phyloP scores from a whole-genome alignment of 768 basidiomycete species.

The Suillus variegatus region DNA sequence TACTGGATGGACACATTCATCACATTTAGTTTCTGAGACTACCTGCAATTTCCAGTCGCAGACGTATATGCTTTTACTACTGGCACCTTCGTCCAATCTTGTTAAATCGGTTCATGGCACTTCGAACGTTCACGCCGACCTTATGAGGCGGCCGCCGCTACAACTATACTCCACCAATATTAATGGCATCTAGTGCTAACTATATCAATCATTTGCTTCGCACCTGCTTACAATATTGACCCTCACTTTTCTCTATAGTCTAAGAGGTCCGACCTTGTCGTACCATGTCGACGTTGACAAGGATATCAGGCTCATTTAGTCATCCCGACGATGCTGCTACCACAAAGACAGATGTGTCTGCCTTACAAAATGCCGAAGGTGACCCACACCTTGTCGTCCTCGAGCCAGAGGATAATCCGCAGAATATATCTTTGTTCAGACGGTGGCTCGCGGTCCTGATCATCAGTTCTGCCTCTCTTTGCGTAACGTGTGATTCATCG shows the following conservation, averaged over 20 bases:
- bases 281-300: constrained; percentile 10
- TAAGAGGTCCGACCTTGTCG: too few relatives aligned
- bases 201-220: not conserved
- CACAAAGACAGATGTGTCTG: constrained; percentile 5
- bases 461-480: constrained; percentile 49
- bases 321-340: constrained; percentile 12
- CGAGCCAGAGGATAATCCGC: constrained; percentile 44
- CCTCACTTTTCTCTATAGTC: not conserved
- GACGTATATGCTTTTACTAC: not conserved
- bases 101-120: not conserved
- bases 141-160: not conserved
- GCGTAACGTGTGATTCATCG: constrained; percentile 58
- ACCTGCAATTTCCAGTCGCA: not conserved
- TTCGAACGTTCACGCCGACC: not conserved
- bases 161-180: not conserved
- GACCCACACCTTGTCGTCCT: constrained; percentile 35
- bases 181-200: not conserved
- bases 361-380: constrained; percentile 8
- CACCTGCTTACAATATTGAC: not conserved
- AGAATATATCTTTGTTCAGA: constrained; percentile 37
- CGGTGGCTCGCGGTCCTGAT: constrained; percentile 52
- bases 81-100: not conserved
- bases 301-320: constrained; percentile 9
- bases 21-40: not conserved
- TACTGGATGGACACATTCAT: not conserved